A percentile compares a stretch with the other conserved stretches of the same genome.
Evolutionary conservation across 768 basidiomycete species (phyloP).

Genomic region (Amanita rubescens): DNA sequence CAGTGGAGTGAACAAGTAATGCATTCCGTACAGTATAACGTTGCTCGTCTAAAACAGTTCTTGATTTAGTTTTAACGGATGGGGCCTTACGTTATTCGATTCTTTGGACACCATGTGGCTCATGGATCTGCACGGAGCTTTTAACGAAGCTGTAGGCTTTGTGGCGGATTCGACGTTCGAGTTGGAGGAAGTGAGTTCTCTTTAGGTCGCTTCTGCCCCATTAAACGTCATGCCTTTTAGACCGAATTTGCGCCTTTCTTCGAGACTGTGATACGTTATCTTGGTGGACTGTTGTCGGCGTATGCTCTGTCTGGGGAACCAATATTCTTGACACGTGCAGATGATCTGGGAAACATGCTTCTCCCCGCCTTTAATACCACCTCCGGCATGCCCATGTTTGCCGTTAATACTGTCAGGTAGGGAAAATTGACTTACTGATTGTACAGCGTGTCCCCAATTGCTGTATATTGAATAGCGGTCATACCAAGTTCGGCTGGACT

Average conservation of each 20-base stretch:
- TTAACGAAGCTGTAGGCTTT: conserved; percentile 47
- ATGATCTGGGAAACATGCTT: conserved; percentile 64
- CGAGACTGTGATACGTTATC: conserved; percentile 77
- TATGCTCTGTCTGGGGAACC: conserved; percentile 66
- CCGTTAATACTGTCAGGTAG: conserved; percentile 56
- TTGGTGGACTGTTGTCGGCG: conserved; percentile 77
- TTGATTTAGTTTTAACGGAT: conserved; percentile 56
- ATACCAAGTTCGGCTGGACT: conserved; percentile 26
- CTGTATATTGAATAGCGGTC: conserved; percentile 22
- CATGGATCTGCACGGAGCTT: conserved; percentile 66
- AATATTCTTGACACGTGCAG: conserved; percentile 56
- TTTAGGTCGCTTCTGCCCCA: conserved; percentile 3
- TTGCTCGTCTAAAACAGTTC: not conserved
- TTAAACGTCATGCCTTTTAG: conserved; percentile 9
- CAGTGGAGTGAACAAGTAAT: conserved; percentile 46
- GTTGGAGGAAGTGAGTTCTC: conserved; percentile 25
- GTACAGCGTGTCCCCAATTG: not conserved
- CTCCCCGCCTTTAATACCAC: conserved; percentile 65
- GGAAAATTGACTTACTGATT: not conserved
- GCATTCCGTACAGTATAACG: conserved; percentile 2
- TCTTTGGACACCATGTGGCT: conserved; percentile 79
- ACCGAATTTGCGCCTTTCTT: conserved; percentile 47
- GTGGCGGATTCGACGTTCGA: conserved; percentile 42
- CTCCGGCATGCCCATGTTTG: conserved; percentile 62
- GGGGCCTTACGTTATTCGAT: conserved; percentile 70